Conservation (phyloP, 176 grass and related monocot species). For the Musa troglodytarum region DNA sequence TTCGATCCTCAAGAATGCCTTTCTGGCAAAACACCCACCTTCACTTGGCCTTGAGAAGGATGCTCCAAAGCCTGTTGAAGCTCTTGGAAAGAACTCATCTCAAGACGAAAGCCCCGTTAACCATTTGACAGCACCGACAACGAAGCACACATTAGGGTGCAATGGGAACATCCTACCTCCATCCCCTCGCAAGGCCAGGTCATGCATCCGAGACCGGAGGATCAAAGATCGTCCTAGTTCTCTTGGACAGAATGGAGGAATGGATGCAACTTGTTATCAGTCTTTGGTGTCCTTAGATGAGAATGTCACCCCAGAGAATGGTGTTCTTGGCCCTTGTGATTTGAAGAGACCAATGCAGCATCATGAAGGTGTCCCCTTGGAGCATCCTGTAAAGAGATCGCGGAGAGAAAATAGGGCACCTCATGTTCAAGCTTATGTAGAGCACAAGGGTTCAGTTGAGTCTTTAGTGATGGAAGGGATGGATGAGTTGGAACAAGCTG, state of each 20-base stretch:
- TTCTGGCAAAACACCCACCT: slow-evolving; percentile 22
- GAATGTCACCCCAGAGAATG: slow-evolving; percentile 22
- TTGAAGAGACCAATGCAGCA: slow-evolving; percentile 31
- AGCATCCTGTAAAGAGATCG: not conserved
- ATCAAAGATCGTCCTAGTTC: slow-evolving; percentile 26
- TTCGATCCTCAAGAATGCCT: slow-evolving; percentile 70
- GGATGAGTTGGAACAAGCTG: slow-evolving; percentile 15
- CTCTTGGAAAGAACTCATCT: slow-evolving; percentile 8
- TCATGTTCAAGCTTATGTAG: not conserved
- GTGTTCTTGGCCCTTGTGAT: slow-evolving; percentile 30
- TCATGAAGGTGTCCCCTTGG: slow-evolving; percentile 28
- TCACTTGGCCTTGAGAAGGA: slow-evolving; percentile 32
- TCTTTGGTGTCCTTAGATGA: slow-evolving; percentile 11
- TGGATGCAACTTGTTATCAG: slow-evolving; percentile 23
- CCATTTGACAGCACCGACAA: not conserved
- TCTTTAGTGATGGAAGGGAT: not conserved
- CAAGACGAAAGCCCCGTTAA: not conserved
- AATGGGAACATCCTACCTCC: slow-evolving; percentile 31
- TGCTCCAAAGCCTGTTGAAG: slow-evolving; percentile 11
- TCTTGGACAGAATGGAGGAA: slow-evolving; percentile 21
- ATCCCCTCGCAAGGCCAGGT: slow-evolving; percentile 42
- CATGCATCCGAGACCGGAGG: slow-evolving; percentile 28
- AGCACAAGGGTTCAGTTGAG: not conserved
- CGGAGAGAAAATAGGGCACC: not conserved
- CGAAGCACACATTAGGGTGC: slow-evolving; percentile 20